These are phyloP conservation scores for Hericium coralloides DNA, from an alignment of 768 basidiomycete genomes.

Conservation along the genomic window DNA sequence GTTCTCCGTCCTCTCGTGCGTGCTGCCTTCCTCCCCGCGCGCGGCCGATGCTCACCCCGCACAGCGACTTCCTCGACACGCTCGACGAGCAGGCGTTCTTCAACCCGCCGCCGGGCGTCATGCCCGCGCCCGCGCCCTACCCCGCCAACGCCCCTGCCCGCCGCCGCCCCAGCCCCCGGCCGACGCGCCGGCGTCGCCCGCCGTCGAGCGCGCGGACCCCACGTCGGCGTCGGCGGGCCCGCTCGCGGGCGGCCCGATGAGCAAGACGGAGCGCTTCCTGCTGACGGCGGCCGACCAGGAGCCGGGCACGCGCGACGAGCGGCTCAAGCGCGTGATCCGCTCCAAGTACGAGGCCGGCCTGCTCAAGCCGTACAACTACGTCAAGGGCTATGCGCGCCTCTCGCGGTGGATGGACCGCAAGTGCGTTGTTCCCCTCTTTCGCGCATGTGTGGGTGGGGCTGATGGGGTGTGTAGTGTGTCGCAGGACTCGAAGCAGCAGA, in stretches of 20 bases:
- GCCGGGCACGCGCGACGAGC: conserved; percentile 81
- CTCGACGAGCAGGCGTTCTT: conserved; percentile 82
- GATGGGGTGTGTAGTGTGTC: conserved; percentile 50
- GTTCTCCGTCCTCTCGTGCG: conserved; percentile 73
- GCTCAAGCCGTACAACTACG: conserved; percentile 93
- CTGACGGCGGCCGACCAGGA: conserved; percentile 94
- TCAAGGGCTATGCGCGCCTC: conserved; percentile 87
- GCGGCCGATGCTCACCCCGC: background rate
- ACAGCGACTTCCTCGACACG: conserved; percentile 81
- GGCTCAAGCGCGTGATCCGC: conserved; percentile 83
- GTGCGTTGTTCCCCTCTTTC: conserved; percentile 32
- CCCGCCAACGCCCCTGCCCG: conserved; percentile 16
- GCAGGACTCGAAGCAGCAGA: conserved; percentile 85
- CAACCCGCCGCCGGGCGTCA: conserved; percentile 42
- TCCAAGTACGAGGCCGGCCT: conserved; percentile 96
- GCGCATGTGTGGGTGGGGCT: background rate
- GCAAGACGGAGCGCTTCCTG: conserved; percentile 81
- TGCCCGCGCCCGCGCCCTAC: conserved; percentile 21
- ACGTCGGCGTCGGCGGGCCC: conserved; percentile 21
- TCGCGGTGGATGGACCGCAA: conserved; percentile 94
- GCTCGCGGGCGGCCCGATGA: conserved; percentile 58
- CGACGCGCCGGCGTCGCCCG: background rate
- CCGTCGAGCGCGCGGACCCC: background rate
- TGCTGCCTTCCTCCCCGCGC: conserved; percentile 12
- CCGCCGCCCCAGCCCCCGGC: background rate